Conservation (phyloP, 2,329 filamentous ascomycete genomes). For the Botrytis squamosa region DNA sequence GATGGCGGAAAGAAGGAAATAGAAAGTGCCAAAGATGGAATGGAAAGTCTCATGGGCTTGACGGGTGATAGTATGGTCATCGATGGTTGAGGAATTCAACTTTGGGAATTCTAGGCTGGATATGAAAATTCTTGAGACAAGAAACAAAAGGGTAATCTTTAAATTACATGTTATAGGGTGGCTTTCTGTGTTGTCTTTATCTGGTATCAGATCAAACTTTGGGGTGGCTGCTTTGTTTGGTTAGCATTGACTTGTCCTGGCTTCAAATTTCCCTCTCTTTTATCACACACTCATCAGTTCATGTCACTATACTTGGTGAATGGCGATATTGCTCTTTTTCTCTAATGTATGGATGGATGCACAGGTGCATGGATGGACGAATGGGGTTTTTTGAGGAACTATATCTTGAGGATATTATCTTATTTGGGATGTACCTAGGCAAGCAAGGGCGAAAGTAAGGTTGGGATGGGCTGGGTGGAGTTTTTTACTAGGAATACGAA, state of each 20-base stretch:
- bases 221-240: constrained; percentile 4
- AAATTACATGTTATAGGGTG: constrained; percentile 10
- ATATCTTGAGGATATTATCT: constrained; percentile 1
- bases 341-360: constrained; percentile 13
- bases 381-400: background rate
- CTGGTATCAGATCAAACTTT: constrained; percentile 9
- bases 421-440: background rate
- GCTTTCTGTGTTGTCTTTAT: constrained; percentile 3
- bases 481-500: constrained; percentile 2
- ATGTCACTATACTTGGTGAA: constrained; percentile 9
- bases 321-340: constrained; percentile 13
- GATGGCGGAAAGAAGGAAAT: constrained; percentile 31
- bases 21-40: constrained; percentile 8
- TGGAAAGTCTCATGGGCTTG: constrained; percentile 18
- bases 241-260: constrained; percentile 8
- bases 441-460: constrained; percentile 13
- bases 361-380: background rate
- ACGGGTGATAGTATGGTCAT: constrained; percentile 19
- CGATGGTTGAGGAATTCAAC: constrained; percentile 12
- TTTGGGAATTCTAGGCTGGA: background rate
- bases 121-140: background rate
- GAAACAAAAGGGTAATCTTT: constrained; percentile 1
- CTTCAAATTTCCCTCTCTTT: background rate
- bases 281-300: background rate
- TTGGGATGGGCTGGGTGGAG: constrained; percentile 1